A percentile compares a stretch with the other conserved stretches of the same genome.
These are phyloP conservation scores for Parachlorella kessleri DNA, from an alignment of 139 green algal species.

Conservation along the genomic window DNA sequence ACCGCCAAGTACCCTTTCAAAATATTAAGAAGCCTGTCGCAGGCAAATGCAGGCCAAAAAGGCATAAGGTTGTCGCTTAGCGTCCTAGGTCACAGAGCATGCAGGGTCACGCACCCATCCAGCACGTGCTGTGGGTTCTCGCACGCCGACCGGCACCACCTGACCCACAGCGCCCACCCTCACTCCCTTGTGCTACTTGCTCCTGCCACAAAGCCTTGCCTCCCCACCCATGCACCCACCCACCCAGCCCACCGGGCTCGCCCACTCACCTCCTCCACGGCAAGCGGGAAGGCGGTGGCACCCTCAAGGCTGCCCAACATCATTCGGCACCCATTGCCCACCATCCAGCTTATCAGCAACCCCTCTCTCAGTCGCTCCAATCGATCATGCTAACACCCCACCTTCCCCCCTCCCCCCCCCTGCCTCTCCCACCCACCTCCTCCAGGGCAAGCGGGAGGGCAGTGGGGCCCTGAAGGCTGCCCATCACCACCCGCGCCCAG, in stretches of 20 bases:
- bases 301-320: neutral
- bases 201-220: neutral
- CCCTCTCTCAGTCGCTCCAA: neutral
- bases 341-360: neutral
- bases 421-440: conserved; percentile 3
- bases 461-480: neutral
- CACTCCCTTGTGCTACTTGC: neutral
- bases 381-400: neutral
- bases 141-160: no score
- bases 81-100: no score
- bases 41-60: no score
- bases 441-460: neutral
- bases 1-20: no score
- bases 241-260: neutral
- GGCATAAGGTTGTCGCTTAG: no score
- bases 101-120: no score
- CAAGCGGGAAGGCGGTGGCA: conserved; percentile 2
- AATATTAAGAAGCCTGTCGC: no score
- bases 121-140: no score
- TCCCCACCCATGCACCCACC: neutral
- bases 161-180: no score
- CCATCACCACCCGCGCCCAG: conserved; percentile 6
- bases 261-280: conserved; percentile 2
- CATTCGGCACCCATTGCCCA: neutral
- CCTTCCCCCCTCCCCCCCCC: neutral